Evolutionary conservation across 352 stramenopile genomes (phyloP), one percentile per base, ranked within the genome.

Genomic region (Phytophthora syringae): DNA sequence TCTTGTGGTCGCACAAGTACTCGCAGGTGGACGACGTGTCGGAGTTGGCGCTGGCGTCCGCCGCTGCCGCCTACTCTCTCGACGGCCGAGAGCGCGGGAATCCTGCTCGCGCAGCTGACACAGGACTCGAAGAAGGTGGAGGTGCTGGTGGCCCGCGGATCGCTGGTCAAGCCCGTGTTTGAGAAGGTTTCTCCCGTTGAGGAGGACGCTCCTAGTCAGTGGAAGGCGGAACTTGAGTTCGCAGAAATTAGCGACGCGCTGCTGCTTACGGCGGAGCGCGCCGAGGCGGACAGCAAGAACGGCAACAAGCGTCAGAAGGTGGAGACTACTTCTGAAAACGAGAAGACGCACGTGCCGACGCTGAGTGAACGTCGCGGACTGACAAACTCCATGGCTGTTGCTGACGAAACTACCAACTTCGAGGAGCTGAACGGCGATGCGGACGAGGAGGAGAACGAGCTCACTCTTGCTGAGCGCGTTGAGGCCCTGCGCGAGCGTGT

Each of bases 401-500:
- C 82, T 2, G 86, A 95, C 50, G 83, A 82, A 24, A 86, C 84
- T 18, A 67, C 53, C 22, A 79, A 63, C 24, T 88, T 84, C 44
- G 82, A 92, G n/a, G 86, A 90, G 15, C 60, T 89, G 10, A 53
- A 80, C 30, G 66, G 63, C 11, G 77, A 66, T 11, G 79, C 59
- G 5, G 76, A 89, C 7, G 75, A 85, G 2, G 82, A 84, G 6
- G 80, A 88, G 18, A 74, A 78, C 43, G 81, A 91, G 13, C 47
- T 92, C 30, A 90, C 87, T 20, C 73, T 95, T 21, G 85, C 82
- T 11, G 87, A 95, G 57, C 82, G 84, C 27, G 76, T 95, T 11
- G 83, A 95, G 32, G 80, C 81, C 37, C 70, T 95, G 21, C 84
- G 84, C 57, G 80, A 94, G 61, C 82, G 82, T 24, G 81, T 95